phyloP scores from a whole-genome alignment of 2,329 filamentous ascomycete species.

The Beauveria sp. region DNA sequence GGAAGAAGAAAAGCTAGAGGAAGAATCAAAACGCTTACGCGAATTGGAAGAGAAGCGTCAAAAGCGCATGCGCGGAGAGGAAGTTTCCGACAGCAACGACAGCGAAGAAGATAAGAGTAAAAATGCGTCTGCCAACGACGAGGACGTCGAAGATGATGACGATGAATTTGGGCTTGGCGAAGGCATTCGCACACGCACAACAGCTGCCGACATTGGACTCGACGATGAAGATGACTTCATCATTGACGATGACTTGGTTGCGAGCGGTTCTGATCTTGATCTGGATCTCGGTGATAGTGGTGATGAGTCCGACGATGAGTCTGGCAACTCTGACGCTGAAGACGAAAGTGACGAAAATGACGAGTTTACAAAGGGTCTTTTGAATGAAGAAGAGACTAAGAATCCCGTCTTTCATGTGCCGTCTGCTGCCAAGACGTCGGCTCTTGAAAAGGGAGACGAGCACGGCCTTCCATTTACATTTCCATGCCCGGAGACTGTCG shows the following conservation, averaged over 20 bases:
- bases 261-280: conserved; percentile 66
- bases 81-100: conserved; percentile 58
- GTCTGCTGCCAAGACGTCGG: conserved; percentile 32
- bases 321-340: conserved; percentile 31
- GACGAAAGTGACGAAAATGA: conserved; percentile 40
- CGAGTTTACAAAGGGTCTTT: conserved; percentile 64
- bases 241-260: conserved; percentile 81
- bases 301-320: conserved; percentile 43
- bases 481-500: conserved; percentile 70
- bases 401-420: conserved; percentile 43
- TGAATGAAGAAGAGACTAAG: conserved; percentile 50
- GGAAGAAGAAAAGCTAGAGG: conserved; percentile 72
- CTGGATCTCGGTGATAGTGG: conserved; percentile 50
- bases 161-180: conserved; percentile 54
- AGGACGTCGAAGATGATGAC: conserved; percentile 40
- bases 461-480: conserved; percentile 74
- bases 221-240: conserved; percentile 94
- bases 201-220: conserved; percentile 59
- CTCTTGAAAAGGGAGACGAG: conserved; percentile 34
- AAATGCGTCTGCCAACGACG: conserved; percentile 29
- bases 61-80: conserved; percentile 79
- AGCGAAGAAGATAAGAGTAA: conserved; percentile 34
- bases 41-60: conserved; percentile 76
- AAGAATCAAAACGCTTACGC: conserved; percentile 68
- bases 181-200: conserved; percentile 49